Conservation (phyloP, 78 protist genomes). For the Creolimax fragrantissima region DNA sequence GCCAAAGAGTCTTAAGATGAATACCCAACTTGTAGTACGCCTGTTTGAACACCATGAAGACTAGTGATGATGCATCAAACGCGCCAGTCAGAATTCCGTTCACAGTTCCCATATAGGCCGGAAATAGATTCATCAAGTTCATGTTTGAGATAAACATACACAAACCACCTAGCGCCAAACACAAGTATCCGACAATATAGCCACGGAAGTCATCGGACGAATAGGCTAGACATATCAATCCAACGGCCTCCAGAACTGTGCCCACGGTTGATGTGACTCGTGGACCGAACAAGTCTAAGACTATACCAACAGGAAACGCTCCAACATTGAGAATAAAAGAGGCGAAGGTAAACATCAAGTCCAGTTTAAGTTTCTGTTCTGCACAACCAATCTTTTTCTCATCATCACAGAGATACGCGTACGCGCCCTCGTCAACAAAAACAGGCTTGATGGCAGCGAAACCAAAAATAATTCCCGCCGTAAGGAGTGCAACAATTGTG, state of each 20-base stretch:
- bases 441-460: not conserved
- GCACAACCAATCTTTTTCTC: not conserved
- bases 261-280: not conserved
- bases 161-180: constrained; percentile 17
- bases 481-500: not conserved
- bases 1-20: not conserved
- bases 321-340: not conserved
- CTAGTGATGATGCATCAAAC: constrained; percentile 12
- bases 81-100: constrained; percentile 21
- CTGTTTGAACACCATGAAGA: not conserved
- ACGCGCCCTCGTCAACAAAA: not conserved
- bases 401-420: not conserved
- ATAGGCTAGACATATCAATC: not conserved
- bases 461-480: not conserved
- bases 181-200: not conserved
- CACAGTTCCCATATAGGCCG: constrained; percentile 8
- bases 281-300: constrained; percentile 4
- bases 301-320: not conserved
- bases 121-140: constrained; percentile 19
- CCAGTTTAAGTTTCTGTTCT: not conserved
- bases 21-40: not conserved
- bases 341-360: not conserved
- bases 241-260: not conserved
- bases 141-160: constrained; percentile 24
- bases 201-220: constrained; percentile 6